Percentiles rank a stretch among this genome's conserved stretches.
Conservation (phyloP, 1,284 basidiomycete species). For the Malassezia yamatoensis region DNA sequence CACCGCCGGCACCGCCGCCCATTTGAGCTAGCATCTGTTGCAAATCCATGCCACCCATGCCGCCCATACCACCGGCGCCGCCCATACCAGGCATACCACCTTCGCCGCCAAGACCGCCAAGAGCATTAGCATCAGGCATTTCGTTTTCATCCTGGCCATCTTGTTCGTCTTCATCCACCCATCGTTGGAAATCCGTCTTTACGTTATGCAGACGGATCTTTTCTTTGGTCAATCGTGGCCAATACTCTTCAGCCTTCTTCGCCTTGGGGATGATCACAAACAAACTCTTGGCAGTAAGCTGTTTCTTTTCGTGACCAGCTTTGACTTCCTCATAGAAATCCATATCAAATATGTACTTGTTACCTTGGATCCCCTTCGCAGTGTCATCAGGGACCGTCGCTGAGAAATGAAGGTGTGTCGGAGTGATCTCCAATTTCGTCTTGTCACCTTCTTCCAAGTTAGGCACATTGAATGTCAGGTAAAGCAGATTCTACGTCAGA, state of each 20-base stretch:
- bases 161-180: conserved; percentile 49
- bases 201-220: conserved; percentile 48
- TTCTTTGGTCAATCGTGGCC: conserved; percentile 48
- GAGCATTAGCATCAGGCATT: conserved; percentile 19
- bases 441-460: conserved; percentile 36
- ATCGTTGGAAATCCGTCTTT: conserved; percentile 49
- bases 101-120: conserved; percentile 19
- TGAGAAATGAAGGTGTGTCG: conserved; percentile 32
- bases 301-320: conserved; percentile 35
- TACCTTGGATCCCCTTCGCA: conserved; percentile 33
- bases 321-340: conserved; percentile 46
- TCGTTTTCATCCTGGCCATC: conserved; percentile 23
- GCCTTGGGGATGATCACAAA: conserved; percentile 45
- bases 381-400: conserved; percentile 31
- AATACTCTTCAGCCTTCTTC: conserved; percentile 41
- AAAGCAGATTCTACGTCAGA: conserved; percentile 29
- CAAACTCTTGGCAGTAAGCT: conserved; percentile 42
- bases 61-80: conserved; percentile 18
- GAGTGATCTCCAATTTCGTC: conserved; percentile 40
- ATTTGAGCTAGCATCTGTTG: conserved; percentile 26
- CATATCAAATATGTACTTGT: conserved; percentile 40
- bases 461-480: conserved; percentile 47
- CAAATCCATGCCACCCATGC: conserved; percentile 48
- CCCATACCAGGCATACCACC: conserved; percentile 15
- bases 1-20: conserved; percentile 23